Base-by-base conservation (phyloP, 805 yeast species). In the Zygosaccharomyces siamensis region DNA sequence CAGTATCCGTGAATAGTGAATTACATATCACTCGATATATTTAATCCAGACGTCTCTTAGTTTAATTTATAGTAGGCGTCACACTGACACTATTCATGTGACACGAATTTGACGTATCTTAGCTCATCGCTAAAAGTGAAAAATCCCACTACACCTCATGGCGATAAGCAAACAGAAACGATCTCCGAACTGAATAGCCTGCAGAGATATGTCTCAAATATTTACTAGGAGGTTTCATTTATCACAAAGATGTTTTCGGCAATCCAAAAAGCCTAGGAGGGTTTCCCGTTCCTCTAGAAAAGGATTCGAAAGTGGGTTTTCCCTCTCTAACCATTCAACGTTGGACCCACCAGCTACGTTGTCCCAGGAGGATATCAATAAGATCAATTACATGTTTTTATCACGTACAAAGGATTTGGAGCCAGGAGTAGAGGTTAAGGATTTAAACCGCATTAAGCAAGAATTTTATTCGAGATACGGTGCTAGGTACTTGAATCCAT, bases 381-480 rank as follows among this genome's bases (percentile, higher is more conserved):
- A 35, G 14, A 58, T 62, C 5, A 61, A 54, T 12, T 39, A 45
- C 20, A 41, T 43, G 20, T 61, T 62, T 43, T 40, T 62, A 27
- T 36, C 53, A 24, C 58, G 66, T 31, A 62, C 63, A 1, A 56
- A 47, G 21, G 65, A 52, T 7, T 40, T 64, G n/a, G 66, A 63
- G 43, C 64, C 67, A 6, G 61, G 54, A 3, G 51, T 59, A 6
- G 61, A 58, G 16, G 57, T 66, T 3, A 64, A 63, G 38, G 50
- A 53, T 45, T 39, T 61, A 7, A 16, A 50, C 14, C 55, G 53
- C 8, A 61, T 63, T 36, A 49, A 45, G n/a, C 28, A 36, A 5
- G 60, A 59, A 24, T 59, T 51, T 14, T 37, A 49, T 10, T 44
- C 50, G 23, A 47, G 66, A 16, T 64, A 52, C 44, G 31, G 43